Evolutionary conservation across 257 asterid genomes (phyloP).

Genomic region (Gentiana straminea): DNA sequence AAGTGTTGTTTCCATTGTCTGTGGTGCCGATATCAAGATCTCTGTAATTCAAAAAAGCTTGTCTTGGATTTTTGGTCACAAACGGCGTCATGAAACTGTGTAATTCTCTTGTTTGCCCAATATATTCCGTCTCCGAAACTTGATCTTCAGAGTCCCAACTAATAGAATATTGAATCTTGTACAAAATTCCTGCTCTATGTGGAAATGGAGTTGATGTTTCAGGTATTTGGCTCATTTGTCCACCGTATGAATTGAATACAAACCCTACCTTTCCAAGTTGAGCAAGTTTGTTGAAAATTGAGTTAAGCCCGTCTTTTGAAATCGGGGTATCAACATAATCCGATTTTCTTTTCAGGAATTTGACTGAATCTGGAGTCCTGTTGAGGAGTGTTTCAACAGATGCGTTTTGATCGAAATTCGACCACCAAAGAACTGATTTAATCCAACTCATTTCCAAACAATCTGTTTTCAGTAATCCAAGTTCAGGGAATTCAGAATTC

Average conservation of each 20-base stretch:
- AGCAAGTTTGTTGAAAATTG: conserved; percentile 3
- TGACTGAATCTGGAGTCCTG: conserved; percentile 1
- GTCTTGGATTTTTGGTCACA: conserved; percentile 17
- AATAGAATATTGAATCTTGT: conserved; percentile 16
- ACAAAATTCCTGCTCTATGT: conserved; percentile 23
- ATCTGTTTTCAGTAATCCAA: conserved; percentile 13
- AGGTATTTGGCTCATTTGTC: conserved; percentile 24
- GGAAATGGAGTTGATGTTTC: conserved; percentile 24
- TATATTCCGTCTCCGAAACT: background rate
- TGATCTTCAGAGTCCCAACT: conserved; percentile 17
- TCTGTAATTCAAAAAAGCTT: conserved; percentile 18
- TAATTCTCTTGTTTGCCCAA: conserved; percentile 4
- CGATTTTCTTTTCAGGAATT: conserved; percentile 17
- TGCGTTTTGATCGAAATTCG: conserved; percentile 9
- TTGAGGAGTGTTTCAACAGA: background rate
- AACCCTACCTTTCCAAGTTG: conserved; percentile 11
- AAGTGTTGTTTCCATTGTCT: background rate
- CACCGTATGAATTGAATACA: conserved; percentile 25
- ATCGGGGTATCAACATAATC: conserved; percentile 13
- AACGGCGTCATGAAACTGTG: conserved; percentile 19
- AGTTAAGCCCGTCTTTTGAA: conserved; percentile 1
- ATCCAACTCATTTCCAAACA: conserved; percentile 15
- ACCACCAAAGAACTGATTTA: conserved; percentile 15
- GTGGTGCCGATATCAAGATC: conserved; percentile 15
- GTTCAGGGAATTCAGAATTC: conserved; percentile 5